Percentiles rank a stretch among this genome's conserved stretches.
Conservation (phyloP, 495 filamentous ascomycete genomes). For the Extremus antarcticus region DNA sequence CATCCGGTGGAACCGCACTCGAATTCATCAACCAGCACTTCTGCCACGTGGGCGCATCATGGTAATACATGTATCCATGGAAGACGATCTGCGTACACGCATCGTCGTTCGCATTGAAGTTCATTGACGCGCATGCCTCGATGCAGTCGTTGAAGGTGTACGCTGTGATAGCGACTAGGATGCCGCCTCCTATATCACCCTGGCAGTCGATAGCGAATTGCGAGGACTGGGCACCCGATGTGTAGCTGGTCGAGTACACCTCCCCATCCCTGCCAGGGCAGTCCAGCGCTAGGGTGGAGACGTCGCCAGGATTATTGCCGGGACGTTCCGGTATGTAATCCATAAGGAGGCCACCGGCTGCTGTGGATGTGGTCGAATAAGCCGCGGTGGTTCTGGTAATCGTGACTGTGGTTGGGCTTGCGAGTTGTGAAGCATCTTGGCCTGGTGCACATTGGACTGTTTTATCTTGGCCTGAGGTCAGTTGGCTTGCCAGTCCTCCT, state of each 20-base stretch:
- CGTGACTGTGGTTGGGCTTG: neutral
- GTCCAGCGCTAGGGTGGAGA: neutral
- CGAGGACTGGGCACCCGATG: no score
- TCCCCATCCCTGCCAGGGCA: neutral
- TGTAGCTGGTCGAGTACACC: neutral
- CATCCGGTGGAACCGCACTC: no score
- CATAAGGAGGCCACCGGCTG: neutral
- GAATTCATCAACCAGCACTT: neutral
- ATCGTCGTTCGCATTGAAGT: neutral
- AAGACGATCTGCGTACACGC: neutral
- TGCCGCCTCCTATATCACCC: neutral
- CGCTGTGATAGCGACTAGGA: neutral
- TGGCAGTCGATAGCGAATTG: neutral
- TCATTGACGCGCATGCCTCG: neutral
- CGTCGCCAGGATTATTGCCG: no score
- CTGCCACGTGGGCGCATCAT: neutral
- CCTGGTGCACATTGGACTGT: no score
- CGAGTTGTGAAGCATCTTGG: no score
- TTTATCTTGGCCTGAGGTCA: neutral
- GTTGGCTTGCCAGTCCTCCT: neutral
- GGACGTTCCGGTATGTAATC: neutral
- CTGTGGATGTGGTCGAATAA: neutral
- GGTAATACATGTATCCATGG: neutral
- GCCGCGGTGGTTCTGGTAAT: neutral
- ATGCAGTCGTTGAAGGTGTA: neutral